phyloP scores from a whole-genome alignment of 352 stramenopile genomes.

The Phytophthora nicotianae region DNA sequence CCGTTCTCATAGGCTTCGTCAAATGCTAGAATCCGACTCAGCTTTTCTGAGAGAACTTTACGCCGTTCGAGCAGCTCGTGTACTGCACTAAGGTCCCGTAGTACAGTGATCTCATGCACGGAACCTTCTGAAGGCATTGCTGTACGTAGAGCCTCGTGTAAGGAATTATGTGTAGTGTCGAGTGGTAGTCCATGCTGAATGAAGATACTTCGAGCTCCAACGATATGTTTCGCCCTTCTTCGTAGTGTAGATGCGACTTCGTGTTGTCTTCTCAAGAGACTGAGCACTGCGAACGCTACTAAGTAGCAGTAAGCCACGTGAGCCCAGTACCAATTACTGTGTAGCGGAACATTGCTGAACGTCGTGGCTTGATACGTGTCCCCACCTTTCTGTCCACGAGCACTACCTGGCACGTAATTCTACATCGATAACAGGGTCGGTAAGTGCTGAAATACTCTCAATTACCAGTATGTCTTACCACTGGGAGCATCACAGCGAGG shows the following conservation, averaged over 20 bases:
- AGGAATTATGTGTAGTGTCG: conserved; percentile 49
- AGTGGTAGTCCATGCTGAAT: conserved; percentile 67
- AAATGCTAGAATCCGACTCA: conserved; percentile 61
- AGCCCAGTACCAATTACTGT: conserved; percentile 80
- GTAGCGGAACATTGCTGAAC: conserved; percentile 82
- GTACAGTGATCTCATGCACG: conserved; percentile 67
- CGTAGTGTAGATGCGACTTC: conserved; percentile 52
- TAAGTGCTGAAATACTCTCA: background rate
- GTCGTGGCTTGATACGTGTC: conserved; percentile 78
- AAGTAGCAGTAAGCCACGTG: conserved; percentile 83
- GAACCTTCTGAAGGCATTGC: conserved; percentile 41
- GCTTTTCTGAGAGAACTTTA: conserved; percentile 44
- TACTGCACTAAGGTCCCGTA: conserved; percentile 65
- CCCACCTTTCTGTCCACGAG: conserved; percentile 32
- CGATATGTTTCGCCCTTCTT: conserved; percentile 63
- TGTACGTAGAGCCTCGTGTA: conserved; percentile 44
- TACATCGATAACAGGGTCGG: conserved; percentile 22
- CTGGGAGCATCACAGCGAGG: conserved; percentile 67
- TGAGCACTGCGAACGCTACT: conserved; percentile 55
- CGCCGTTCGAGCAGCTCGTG: conserved; percentile 64
- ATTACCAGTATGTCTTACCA: conserved; percentile 38
- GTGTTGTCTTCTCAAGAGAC: conserved; percentile 60
- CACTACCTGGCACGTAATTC: conserved; percentile 74
- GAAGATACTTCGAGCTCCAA: conserved; percentile 73
- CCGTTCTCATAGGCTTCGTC: conserved; percentile 60